Percentiles rank a stretch among this genome's conserved stretches.
phyloP scores from a whole-genome alignment of 2,329 filamentous ascomycete species.

The Colletotrichum godetiae region DNA sequence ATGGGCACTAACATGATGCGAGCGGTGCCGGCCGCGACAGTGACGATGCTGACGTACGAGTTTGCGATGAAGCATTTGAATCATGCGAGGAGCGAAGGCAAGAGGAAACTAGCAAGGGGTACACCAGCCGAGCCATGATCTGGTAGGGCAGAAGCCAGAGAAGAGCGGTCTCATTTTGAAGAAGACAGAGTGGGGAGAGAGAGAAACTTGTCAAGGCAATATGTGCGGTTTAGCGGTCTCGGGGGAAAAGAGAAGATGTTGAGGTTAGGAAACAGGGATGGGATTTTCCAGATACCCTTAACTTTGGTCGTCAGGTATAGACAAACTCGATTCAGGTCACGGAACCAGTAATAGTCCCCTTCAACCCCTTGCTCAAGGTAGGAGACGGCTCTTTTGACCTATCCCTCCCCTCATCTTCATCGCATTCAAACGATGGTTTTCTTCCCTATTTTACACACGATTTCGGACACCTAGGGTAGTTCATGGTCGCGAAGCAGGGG shows the following conservation, averaged over 20 bases:
- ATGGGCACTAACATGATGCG: slow-evolving; percentile 98
- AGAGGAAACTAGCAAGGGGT: slow-evolving; percentile 42
- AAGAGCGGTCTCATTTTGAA: slow-evolving; percentile 38
- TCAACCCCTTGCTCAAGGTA: neutral
- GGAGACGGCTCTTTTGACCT: neutral
- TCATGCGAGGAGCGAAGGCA: slow-evolving; percentile 53
- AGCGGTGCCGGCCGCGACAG: slow-evolving; percentile 93
- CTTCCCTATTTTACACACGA: neutral
- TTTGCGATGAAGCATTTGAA: slow-evolving; percentile 71
- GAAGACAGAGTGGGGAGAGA: neutral
- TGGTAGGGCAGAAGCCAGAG: slow-evolving; percentile 15
- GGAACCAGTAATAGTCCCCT: slow-evolving; percentile 23
- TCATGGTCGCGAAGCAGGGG: neutral
- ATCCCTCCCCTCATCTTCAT: slow-evolving; percentile 20
- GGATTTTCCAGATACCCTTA: slow-evolving; percentile 48
- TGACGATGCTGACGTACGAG: slow-evolving; percentile 98
- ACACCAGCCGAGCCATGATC: slow-evolving; percentile 24
- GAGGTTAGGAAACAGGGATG: slow-evolving; percentile 33
- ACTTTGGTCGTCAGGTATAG: slow-evolving; percentile 48
- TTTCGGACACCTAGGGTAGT: neutral
- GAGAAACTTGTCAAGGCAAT: slow-evolving; percentile 1
- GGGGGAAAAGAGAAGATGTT: slow-evolving; percentile 18
- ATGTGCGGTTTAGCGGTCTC: slow-evolving; percentile 12
- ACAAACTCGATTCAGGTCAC: slow-evolving; percentile 44
- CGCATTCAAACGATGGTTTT: neutral